Base-by-base conservation (phyloP, 163 green algal species). In the Chloromonas sp. region DNA sequence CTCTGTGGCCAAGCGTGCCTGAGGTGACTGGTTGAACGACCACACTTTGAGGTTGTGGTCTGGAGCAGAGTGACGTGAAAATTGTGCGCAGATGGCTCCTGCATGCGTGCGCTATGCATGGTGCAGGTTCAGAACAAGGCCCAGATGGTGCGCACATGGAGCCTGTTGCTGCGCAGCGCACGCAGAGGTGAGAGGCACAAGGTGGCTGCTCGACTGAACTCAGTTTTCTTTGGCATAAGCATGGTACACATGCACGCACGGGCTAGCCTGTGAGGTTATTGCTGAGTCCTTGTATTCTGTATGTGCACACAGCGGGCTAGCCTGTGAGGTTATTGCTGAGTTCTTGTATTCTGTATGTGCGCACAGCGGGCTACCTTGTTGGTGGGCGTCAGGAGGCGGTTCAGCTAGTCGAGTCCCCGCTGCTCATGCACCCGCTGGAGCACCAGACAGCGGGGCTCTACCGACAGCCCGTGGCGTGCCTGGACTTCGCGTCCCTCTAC, bases 401-500 rank as follows among this genome's bases (percentile, higher is more conserved):
- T 0, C 84, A 88, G 36, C 87, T 97, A 60, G 82, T 84, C 2
- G 92, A 97, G 89, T 91, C 84, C 76, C 94, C 95, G 59, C 96
- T 93, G 88, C 88, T 98, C 58, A 90, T 98, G 85, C 95, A 98
- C 87, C 95, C 95, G 57, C 89, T 96, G 0, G 93, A 98, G 82
- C 84, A 85, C 82, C 15, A 74, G 13, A 92, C 89, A 2, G 70
- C 85, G 70, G 94, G 89, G 0, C 86, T 97, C 81, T 94, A 97
- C 88, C 86, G 81, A 3, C 79, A 84, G 0, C 92, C 94, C 0
- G 93, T 97, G 0, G 92, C 89, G n/a, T 90, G 93, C n/a, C 86
- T 96, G 82, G 94, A 97, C 91, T 97, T 97, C 92, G 94, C 94
- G 5, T 89, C 84, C 14, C 84, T 97, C 71, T 97, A 97, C 86